Base-by-base conservation (phyloP, 805 yeast species). In the Ogataea nitratoaversa region DNA sequence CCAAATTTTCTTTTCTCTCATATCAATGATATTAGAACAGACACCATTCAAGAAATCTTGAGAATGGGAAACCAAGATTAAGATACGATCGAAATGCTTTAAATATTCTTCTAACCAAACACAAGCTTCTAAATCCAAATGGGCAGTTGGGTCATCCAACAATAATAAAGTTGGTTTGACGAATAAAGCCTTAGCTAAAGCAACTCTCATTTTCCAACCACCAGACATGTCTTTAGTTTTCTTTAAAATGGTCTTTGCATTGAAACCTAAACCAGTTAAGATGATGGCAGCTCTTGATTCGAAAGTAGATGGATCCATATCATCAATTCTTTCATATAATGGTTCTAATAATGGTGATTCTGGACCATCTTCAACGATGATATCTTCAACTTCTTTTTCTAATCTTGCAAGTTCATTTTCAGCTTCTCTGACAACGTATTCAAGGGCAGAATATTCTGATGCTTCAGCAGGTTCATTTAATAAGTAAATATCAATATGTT, bases 181-280 rank as follows among this genome's bases (percentile, higher is more conserved):
- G 74, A 93, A 93, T 56, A 93, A 76, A 23, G 99, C 99, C 70
- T 93, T 93, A 46, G 96, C 96, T 48, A 93, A 75, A 33, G 99
- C 98, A 47, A 93, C 99, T 72, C 99, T 88, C 99, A 93, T 93
- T 75, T 89, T 89, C 99, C 99, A 93, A 65, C 99, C 99, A 79
- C 99, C 99, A 62, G 97, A 88, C 99, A 93, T 93, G 63, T 93
- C 98, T 69, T 88, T 90, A 59, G 99, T 93, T 70, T 82, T 84
- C 78, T 93, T 93, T 63, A 77, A 74, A 60, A 93, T 91, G 42
- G 98, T 91, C 52, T 69, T 68, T 42, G 84, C 60, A 68, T 85
- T 86, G 82, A 93, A 93, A 59, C 99, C 99, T 66, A 93, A 78
- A 90, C 99, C 99, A 52, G 86, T 86, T 60, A 93, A 75, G 59